Conservation (phyloP, 148 eudicot genomes). For the Rhododendron ovatum region DNA sequence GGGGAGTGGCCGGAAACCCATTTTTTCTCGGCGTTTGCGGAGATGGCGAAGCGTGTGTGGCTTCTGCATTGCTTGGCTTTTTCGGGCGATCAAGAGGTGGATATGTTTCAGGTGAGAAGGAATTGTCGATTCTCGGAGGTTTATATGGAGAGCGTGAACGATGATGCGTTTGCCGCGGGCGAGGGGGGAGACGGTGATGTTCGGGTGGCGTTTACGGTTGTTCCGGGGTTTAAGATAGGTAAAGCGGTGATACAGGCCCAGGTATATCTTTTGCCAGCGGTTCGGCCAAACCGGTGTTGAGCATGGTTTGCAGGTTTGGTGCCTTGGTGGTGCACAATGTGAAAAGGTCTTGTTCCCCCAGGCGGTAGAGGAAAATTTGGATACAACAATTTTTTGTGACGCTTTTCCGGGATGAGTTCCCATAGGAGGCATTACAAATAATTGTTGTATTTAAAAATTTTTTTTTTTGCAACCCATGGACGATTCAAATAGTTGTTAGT, state of each 20-base stretch:
- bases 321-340: no score
- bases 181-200: conserved; percentile 8
- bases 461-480: no score
- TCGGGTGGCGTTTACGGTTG: conserved; percentile 63
- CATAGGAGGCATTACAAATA: no score
- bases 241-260: conserved; percentile 73
- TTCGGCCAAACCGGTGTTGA: conserved; percentile 13
- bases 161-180: conserved; percentile 21
- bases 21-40: conserved; percentile 63
- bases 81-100: conserved; percentile 50
- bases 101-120: conserved; percentile 57
- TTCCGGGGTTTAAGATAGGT: conserved; percentile 88
- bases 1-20: conserved; percentile 56
- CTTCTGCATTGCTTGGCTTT: conserved; percentile 67
- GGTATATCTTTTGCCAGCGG: conserved; percentile 49
- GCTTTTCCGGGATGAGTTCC: no score
- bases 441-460: no score
- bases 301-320: no score
- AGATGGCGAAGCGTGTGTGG: conserved; percentile 78
- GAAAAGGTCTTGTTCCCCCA: no score
- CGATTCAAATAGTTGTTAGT: no score
- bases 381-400: no score
- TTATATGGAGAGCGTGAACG: conserved; percentile 73
- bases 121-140: conserved; percentile 68
- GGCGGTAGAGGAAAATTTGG: no score